Base-by-base conservation (phyloP, 169 alveolate species). In the Theileria sp. region DNA sequence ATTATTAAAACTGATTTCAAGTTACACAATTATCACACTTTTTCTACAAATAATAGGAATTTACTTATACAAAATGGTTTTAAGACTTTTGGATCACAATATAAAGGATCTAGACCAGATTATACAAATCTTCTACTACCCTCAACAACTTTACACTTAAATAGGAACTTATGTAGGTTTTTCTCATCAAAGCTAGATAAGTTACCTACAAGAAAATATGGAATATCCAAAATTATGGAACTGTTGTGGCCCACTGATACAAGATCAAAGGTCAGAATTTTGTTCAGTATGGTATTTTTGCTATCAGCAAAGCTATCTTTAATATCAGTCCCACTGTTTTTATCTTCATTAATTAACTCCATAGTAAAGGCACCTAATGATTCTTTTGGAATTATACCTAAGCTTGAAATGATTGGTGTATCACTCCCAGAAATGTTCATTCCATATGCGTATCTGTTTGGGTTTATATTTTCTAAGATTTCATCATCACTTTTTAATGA, bases 401-500 rank as follows among this genome's bases (percentile, higher is more conserved):
- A 17, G 58, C 58, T 70, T 19, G 79, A 81, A 10, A 17, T 82
- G 32, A 79, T 65, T 25, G 71, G 76, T 19, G 19, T 82, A 50
- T 60, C 38, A 1, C 6, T 80, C 15, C 69, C 88, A 36, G 83
- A 79, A 38, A 50, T 75, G 25, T 78, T 70, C 34, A 15, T 67
- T 8, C 70, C 88, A 3, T 56, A 74, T 28, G 80, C 32, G 54
- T 82, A 76, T 50, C 75, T 82, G 70, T 49, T 66, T 17, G 88
- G 79, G 19, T 82, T 75, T 54, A 19, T 69, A 66, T 15, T 25
- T 21, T 78, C 88, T 9, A 25, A 84, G 26, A 23, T 77, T 13
- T 74, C 58, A n/a, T 13, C 86, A 1, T 76, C 88, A 21, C 71
- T 82, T 8, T 77, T 91, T 77, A 87, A 80, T 26, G 94, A 91